Conservation (phyloP, 306 rosid genomes). For the Dicorynia guianensis region DNA sequence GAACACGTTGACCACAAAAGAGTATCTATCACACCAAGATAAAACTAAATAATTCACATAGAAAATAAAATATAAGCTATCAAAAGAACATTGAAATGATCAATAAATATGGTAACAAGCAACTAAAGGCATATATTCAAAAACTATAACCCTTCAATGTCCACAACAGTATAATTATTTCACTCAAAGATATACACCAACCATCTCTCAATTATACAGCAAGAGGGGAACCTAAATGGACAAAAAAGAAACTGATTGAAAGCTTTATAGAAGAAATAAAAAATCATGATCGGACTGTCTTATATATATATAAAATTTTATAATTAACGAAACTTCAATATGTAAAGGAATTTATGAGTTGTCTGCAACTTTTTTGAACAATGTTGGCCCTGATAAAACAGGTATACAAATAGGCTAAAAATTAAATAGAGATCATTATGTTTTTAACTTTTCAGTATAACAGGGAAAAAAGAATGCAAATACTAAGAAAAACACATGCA, state of each 20-base stretch:
- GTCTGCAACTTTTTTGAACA: constrained; percentile 54
- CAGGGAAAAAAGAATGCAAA: background rate
- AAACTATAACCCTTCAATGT: background rate
- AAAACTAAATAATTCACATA: background rate
- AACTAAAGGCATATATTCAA: too few species aligned
- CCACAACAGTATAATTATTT: background rate
- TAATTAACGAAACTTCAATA: too few species aligned
- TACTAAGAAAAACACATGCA: background rate
- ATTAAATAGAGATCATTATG: background rate
- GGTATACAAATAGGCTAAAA: background rate
- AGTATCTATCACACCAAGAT: background rate
- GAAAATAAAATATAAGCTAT: background rate
- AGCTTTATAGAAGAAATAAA: background rate
- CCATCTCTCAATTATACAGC: background rate
- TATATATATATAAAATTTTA: background rate
- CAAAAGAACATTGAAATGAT: background rate
- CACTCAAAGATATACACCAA: background rate
- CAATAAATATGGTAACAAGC: background rate
- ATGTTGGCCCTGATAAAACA: background rate
- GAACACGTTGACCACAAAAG: background rate
- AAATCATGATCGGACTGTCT: too few species aligned
- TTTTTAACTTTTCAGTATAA: constrained; percentile 37
- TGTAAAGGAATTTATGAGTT: too few species aligned
- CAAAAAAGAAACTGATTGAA: background rate
- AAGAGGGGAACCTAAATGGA: background rate